Evolutionary conservation across 371 early-diverging fungal species (phyloP).

Genomic region (Rhizopus sp.): DNA sequence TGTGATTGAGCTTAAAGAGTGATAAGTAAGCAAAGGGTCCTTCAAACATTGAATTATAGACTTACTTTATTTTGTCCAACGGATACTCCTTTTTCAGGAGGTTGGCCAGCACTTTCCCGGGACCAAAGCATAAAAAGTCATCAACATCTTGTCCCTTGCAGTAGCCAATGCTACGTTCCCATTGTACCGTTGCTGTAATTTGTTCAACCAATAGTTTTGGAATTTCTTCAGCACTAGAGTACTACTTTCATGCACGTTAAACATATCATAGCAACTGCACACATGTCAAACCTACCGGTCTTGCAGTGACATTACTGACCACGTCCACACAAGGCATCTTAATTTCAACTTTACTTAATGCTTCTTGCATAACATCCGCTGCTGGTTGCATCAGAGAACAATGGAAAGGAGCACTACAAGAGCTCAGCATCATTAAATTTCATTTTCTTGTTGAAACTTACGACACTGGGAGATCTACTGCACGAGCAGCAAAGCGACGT

Average conservation of each 20-base stretch:
- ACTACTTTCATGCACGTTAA: conserved; percentile 18
- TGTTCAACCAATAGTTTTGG: conserved; percentile 74
- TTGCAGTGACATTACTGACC: conserved; percentile 89
- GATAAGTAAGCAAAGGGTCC: background rate
- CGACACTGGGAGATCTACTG: conserved; percentile 91
- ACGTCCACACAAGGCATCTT: conserved; percentile 74
- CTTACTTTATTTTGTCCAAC: conserved; percentile 64
- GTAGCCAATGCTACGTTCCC: conserved; percentile 84
- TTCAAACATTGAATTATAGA: background rate
- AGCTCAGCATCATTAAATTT: too few species aligned
- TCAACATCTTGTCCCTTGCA: conserved; percentile 76
- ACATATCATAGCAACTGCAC: background rate
- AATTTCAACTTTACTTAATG: conserved; percentile 66
- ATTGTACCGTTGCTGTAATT: conserved; percentile 85
- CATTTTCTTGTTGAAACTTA: conserved; percentile 34
- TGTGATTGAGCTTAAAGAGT: conserved; percentile 33
- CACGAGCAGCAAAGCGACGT: conserved; percentile 79
- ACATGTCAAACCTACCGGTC: conserved; percentile 63
- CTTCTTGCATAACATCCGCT: conserved; percentile 71
- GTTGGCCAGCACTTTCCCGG: conserved; percentile 87
- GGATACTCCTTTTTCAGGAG: conserved; percentile 88
- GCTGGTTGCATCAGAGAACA: conserved; percentile 89
- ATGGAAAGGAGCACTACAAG: conserved; percentile 87
- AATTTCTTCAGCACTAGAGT: conserved; percentile 58
- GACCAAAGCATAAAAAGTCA: conserved; percentile 87